Evolutionary conservation across 2,329 filamentous ascomycete genomes (phyloP).

Genomic region (Colletotrichum costaricense): DNA sequence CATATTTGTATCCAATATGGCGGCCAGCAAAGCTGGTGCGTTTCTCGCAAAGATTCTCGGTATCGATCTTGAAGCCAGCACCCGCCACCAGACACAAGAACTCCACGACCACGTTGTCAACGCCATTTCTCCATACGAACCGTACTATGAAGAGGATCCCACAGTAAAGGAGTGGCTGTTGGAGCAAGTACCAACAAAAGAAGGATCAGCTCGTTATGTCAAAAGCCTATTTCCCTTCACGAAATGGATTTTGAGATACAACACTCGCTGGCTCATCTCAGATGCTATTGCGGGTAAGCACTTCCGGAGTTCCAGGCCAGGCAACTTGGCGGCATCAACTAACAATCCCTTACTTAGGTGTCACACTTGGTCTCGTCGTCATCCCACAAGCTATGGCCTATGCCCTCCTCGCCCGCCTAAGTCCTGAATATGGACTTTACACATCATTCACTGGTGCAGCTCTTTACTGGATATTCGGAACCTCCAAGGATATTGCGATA

Average conservation of each 20-base stretch:
- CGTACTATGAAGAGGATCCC: conserved; percentile 73
- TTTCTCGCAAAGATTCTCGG: conserved; percentile 81
- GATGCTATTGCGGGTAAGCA: conserved; percentile 76
- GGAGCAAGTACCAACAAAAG: conserved; percentile 62
- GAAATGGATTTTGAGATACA: conserved; percentile 78
- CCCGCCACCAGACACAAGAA: conserved; percentile 27
- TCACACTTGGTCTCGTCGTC: conserved; percentile 73
- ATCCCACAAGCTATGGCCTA: conserved; percentile 87
- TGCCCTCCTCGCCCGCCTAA: conserved; percentile 75
- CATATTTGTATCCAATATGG: neutral
- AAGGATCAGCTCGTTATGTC: conserved; percentile 62
- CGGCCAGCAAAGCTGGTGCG: conserved; percentile 71
- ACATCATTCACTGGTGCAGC: conserved; percentile 85
- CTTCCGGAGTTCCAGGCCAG: neutral
- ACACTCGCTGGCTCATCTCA: conserved; percentile 77
- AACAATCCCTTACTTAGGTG: conserved; percentile 40
- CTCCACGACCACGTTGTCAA: conserved; percentile 4
- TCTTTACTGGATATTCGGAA: conserved; percentile 86
- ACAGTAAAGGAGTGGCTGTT: conserved; percentile 71
- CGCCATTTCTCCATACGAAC: conserved; percentile 24
- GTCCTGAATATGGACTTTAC: conserved; percentile 79
- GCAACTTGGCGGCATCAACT: conserved; percentile 12
- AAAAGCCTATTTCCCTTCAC: conserved; percentile 71
- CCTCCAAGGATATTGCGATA: conserved; percentile 87
- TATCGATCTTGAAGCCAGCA: conserved; percentile 76